Base-by-base conservation (phyloP, 2,329 filamentous ascomycete genomes). In the Alternaria hordeiaustralica region DNA sequence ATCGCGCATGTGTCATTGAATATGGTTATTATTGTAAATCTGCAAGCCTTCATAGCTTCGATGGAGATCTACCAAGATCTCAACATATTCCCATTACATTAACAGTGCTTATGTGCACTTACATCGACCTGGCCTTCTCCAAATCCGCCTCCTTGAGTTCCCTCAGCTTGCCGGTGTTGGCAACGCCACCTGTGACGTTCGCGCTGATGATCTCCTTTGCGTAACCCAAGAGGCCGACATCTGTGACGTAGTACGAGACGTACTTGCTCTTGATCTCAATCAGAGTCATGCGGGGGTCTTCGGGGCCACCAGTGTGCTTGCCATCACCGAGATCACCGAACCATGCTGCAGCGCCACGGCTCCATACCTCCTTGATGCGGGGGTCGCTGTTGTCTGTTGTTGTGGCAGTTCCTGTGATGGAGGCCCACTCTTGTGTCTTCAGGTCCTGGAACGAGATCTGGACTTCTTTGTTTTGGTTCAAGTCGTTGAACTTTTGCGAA, bases 301-400 rank as follows among this genome's bases (percentile, higher is more conserved):
- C 79, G 0, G 81, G 73, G 1, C 75, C 79, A 8, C 82, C 84
- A 61, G 79, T 79, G 61, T 86, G 84, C 44, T 81, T 81, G 9
- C 83, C 83, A 70, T 86, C 84, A 1, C 82, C 82, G 13, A 86
- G 65, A 64, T 86, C 83, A 5, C 84, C 84, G 58, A 86, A 85
- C 84, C 84, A 86, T 6, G 82, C 83, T 3, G 71, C 75, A 2
- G 80, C 75, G 46, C 62, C 71, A 13, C 77, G 74, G 59, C 67
- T 80, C 70, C 80, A 84, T 41, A 85, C 68, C 33, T 85, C 82
- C 72, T 84, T 83, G 77, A 86, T 85, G 41, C 83, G 70, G 1
- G 83, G 82, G 64, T 86, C 84, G 10, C 71, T 72, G 71, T 83
- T 84, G 36, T 73, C 73, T 44, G 73, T 73, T 1, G 78, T 83